Evolutionary conservation across 2,329 filamentous ascomycete genomes (phyloP).

Genomic region (Hymenoscyphus repandus): DNA sequence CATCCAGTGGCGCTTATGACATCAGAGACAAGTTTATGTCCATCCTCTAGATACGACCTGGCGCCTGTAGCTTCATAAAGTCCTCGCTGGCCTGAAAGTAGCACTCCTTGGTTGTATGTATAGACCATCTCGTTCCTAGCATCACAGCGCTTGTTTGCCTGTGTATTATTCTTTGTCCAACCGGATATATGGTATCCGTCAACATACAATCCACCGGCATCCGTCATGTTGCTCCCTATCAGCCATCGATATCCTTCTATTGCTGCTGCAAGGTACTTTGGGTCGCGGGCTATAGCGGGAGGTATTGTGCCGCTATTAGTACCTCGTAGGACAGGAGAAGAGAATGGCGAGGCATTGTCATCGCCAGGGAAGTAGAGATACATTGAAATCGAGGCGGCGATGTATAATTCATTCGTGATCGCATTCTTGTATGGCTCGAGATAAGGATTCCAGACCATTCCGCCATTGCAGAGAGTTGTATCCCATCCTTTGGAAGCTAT

Average conservation of each 20-base stretch:
- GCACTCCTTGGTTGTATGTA: slow-evolving; percentile 91
- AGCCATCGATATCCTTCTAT: slow-evolving; percentile 80
- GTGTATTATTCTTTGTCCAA: slow-evolving; percentile 47
- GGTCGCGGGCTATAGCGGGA: slow-evolving; percentile 40
- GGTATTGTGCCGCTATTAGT: neutral
- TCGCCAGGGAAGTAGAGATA: slow-evolving; percentile 86
- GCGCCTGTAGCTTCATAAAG: slow-evolving; percentile 75
- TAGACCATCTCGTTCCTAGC: slow-evolving; percentile 82
- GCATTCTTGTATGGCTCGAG: slow-evolving; percentile 88
- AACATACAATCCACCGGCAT: slow-evolving; percentile 66
- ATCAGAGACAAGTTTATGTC: slow-evolving; percentile 67
- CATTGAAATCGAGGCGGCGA: slow-evolving; percentile 81
- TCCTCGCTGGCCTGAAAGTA: slow-evolving; percentile 75
- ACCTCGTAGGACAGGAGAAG: slow-evolving; percentile 4
- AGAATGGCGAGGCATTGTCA: slow-evolving; percentile 63
- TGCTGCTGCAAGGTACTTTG: slow-evolving; percentile 66
- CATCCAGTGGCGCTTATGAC: slow-evolving; percentile 79
- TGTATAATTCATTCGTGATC: slow-evolving; percentile 88
- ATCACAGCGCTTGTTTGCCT: slow-evolving; percentile 66
- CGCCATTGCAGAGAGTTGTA: slow-evolving; percentile 71
- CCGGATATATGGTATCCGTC: slow-evolving; percentile 85
- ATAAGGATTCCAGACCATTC: slow-evolving; percentile 86
- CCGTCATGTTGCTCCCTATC: slow-evolving; percentile 72
- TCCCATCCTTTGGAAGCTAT: slow-evolving; percentile 78
- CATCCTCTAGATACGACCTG: slow-evolving; percentile 68